Evolutionary conservation across 805 yeast species (phyloP), one percentile per base, ranked within the genome.

Genomic region (Zygosaccharomyces gambellarensis): DNA sequence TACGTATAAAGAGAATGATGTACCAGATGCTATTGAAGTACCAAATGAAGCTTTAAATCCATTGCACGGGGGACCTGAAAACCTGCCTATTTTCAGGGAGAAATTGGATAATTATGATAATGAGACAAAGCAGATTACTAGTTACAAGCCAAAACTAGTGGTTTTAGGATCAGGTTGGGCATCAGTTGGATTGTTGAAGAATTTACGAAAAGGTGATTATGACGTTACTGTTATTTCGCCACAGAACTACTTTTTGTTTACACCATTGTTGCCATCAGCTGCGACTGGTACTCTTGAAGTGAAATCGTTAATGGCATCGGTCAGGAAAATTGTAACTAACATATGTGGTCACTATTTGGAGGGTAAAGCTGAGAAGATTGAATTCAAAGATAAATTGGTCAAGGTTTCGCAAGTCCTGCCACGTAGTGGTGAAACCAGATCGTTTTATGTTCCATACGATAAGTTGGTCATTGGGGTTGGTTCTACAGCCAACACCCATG

Each of bases 141-240:
- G 73, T 50, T 74, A 69, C 52, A 80, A 75, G 61, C 85, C 84
- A 31, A 75, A 75, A 51, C 67, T 83, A 46, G 86, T 83, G 3
- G 71, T 83, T 30, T 69, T 83, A 31, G 88, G 88, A 14, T 76
- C 83, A 34, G 88, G 88, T 41, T 83, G 88, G 88, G 88, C 85
- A 2, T 76, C 85, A 7, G 85, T 80, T 27, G 80, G 82, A 11
- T 58, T 82, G 8, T 69, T 83, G 55, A 80, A 78, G 59, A 68
- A 70, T 40, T 61, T 83, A 47, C 72, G 73, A 50, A 73, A 77
- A 22, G 76, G 77, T 39, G 79, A 78, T 55, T 83, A 81, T 62
- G 82, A 82, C 55, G 81, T 82, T 47, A 81, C 85, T 3, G 82
- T 83, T 23, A 73, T 83, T 32, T 81, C 87, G 3, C 88, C 88